Percentiles rank a stretch among this genome's conserved stretches.
These are phyloP conservation scores for Arthrobotrys megalospora DNA, from an alignment of 2,329 filamentous ascomycete species.

Conservation along the genomic window DNA sequence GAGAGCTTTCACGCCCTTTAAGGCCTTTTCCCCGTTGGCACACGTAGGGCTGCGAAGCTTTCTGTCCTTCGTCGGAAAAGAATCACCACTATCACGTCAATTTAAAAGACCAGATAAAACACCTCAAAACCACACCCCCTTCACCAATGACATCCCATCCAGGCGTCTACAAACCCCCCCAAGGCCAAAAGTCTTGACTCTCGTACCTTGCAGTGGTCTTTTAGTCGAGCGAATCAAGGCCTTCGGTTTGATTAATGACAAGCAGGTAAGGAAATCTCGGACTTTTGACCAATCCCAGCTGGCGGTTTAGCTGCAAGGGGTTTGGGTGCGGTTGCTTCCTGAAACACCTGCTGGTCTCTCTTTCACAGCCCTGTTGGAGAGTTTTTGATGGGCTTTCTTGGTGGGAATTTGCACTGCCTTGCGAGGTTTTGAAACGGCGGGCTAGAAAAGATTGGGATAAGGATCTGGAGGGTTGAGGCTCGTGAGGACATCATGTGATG, in stretches of 20 bases:
- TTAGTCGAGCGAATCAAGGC: slow-evolving; percentile 18
- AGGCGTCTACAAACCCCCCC: background rate
- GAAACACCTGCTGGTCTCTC: slow-evolving; percentile 14
- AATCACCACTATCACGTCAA: slow-evolving; percentile 15
- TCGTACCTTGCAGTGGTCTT: slow-evolving; percentile 6
- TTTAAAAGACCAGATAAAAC: slow-evolving; percentile 24
- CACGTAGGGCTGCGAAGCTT: background rate
- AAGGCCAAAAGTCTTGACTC: background rate
- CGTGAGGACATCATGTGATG: background rate
- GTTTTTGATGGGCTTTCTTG: background rate
- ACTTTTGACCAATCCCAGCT: slow-evolving; percentile 4
- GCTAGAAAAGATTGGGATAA: background rate
- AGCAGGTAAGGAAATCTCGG: background rate
- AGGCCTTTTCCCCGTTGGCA: background rate
- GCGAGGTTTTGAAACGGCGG: slow-evolving; percentile 18
- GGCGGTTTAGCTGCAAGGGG: slow-evolving; percentile 28
- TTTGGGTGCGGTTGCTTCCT: slow-evolving; percentile 26
- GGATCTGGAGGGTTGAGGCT: background rate
- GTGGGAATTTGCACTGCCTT: slow-evolving; percentile 15
- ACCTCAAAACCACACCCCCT: slow-evolving; percentile 1
- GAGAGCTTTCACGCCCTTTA: too few relatives aligned
- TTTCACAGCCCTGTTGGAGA: slow-evolving; percentile 11
- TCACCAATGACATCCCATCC: background rate
- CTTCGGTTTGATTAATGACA: background rate
- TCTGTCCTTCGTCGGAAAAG: background rate